Evolutionary conservation across 306 rosid genomes (phyloP).

Genomic region (Hippophae tibetana): DNA sequence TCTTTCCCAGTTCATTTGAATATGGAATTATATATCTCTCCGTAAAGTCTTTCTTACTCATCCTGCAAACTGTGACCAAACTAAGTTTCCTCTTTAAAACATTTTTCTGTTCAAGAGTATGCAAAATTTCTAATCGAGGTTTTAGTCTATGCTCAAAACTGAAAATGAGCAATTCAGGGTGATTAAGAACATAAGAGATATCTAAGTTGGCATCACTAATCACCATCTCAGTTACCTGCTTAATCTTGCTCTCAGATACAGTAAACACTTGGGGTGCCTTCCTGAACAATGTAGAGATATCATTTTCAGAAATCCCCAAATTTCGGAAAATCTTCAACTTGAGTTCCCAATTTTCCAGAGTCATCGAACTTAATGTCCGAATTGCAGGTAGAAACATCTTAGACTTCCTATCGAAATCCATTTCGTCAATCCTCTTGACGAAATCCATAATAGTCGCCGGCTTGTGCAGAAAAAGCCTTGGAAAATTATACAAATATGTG

Average conservation of each 20-base stretch:
- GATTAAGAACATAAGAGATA: conserved; percentile 11
- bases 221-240: conserved; percentile 11
- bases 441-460: conserved; percentile 16
- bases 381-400: conserved; percentile 22
- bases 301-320: conserved; percentile 22
- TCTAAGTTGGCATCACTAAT: conserved; percentile 14
- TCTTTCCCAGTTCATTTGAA: conserved; percentile 12
- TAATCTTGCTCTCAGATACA: conserved; percentile 22
- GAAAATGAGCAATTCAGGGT: conserved; percentile 21
- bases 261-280: conserved; percentile 21
- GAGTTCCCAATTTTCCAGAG: conserved; percentile 20
- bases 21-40: conserved; percentile 19
- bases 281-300: conserved; percentile 10
- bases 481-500: conserved; percentile 14
- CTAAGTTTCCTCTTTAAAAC: conserved; percentile 4
- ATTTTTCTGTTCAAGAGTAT: conserved; percentile 16
- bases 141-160: conserved; percentile 24
- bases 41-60: conserved; percentile 5
- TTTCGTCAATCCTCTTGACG: conserved; percentile 19
- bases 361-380: conserved; percentile 23
- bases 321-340: conserved; percentile 24
- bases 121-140: conserved; percentile 16
- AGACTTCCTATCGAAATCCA: conserved; percentile 30
- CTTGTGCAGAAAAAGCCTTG: conserved; percentile 18
- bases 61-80: conserved; percentile 15